Conservation (phyloP, 371 early-diverging fungal species). For the Apophysomyces sp. region DNA sequence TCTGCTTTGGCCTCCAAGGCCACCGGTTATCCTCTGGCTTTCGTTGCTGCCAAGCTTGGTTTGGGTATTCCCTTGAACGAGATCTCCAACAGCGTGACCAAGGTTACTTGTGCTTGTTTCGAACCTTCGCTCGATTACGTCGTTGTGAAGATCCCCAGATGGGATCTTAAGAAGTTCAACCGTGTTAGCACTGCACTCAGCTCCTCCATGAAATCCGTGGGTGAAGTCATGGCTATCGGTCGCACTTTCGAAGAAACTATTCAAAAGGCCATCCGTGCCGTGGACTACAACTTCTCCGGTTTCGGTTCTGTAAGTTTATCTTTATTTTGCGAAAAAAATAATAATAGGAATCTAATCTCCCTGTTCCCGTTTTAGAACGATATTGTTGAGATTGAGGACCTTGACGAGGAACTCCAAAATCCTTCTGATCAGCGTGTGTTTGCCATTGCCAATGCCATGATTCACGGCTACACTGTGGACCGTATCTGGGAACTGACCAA, state of each 20-base stretch:
- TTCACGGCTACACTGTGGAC: slow-evolving; percentile 85
- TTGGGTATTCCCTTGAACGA: slow-evolving; percentile 89
- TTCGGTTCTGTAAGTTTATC: slow-evolving; percentile 59
- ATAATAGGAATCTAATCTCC: neutral
- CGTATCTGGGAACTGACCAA: slow-evolving; percentile 83
- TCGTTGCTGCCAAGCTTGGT: slow-evolving; percentile 96
- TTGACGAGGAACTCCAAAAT: slow-evolving; percentile 79
- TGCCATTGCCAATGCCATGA: slow-evolving; percentile 87
- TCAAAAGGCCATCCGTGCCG: slow-evolving; percentile 93
- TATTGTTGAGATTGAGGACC: slow-evolving; percentile 50
- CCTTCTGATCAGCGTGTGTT: slow-evolving; percentile 92
- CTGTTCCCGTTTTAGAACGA: slow-evolving; percentile 42
- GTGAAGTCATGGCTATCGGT: slow-evolving; percentile 97
- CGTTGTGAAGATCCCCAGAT: slow-evolving; percentile 95
- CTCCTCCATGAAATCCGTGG: slow-evolving; percentile 93
- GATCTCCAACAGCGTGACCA: slow-evolving; percentile 89
- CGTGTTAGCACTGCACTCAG: slow-evolving; percentile 86
- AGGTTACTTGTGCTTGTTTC: slow-evolving; percentile 93
- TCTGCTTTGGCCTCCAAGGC: slow-evolving; percentile 95
- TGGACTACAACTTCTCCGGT: slow-evolving; percentile 85
- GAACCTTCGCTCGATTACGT: slow-evolving; percentile 94
- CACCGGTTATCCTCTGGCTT: slow-evolving; percentile 97
- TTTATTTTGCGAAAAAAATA: neutral
- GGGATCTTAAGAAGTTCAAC: slow-evolving; percentile 95
- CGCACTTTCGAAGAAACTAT: slow-evolving; percentile 95